A percentile compares a stretch with the other conserved stretches of the same genome.
Conservation (phyloP, 768 basidiomycete species). For the Boletellus ananas region DNA sequence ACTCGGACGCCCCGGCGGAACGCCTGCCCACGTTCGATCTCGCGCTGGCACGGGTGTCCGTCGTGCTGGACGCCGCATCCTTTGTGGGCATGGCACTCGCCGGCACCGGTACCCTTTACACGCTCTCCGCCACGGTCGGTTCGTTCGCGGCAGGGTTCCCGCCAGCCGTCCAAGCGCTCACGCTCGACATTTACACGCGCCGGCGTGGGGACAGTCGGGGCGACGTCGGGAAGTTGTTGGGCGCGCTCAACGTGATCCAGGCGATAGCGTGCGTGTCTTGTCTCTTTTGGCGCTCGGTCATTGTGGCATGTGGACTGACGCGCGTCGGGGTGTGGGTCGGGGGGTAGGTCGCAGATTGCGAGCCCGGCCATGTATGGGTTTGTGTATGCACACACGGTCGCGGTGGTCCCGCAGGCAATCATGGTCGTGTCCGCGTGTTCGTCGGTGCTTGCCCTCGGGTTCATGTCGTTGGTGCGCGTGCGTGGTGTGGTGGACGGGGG, state of each 20-base stretch:
- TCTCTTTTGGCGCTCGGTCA: too few relatives aligned
- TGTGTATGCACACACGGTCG: conserved; percentile 68
- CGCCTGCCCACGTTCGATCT: conserved; percentile 53
- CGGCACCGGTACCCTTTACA: conserved; percentile 47
- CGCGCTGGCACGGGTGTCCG: conserved; percentile 55
- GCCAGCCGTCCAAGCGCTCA: conserved; percentile 69
- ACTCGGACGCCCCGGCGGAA: neutral
- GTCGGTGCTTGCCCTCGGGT: conserved; percentile 39
- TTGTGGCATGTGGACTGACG: too few relatives aligned
- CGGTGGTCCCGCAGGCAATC: conserved; percentile 62
- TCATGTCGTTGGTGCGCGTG: conserved; percentile 45
- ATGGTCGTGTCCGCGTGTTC: conserved; percentile 53
- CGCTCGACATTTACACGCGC: conserved; percentile 60
- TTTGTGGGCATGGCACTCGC: conserved; percentile 51
- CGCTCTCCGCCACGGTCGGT: conserved; percentile 44
- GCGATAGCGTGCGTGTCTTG: conserved; percentile 50
- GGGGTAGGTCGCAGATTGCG: conserved; percentile 56
- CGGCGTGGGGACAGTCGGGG: conserved; percentile 41
- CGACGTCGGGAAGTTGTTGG: conserved; percentile 75
- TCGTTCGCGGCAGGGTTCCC: conserved; percentile 60
- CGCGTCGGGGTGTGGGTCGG: too few relatives aligned
- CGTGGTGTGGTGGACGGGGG: too few relatives aligned
- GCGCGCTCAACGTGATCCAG: conserved; percentile 72
- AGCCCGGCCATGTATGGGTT: conserved; percentile 73
- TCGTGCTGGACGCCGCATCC: conserved; percentile 50